Percentiles rank a stretch among this genome's conserved stretches.
Evolutionary conservation across 2,329 filamentous ascomycete genomes (phyloP).

Genomic region (Penicillium sp.): DNA sequence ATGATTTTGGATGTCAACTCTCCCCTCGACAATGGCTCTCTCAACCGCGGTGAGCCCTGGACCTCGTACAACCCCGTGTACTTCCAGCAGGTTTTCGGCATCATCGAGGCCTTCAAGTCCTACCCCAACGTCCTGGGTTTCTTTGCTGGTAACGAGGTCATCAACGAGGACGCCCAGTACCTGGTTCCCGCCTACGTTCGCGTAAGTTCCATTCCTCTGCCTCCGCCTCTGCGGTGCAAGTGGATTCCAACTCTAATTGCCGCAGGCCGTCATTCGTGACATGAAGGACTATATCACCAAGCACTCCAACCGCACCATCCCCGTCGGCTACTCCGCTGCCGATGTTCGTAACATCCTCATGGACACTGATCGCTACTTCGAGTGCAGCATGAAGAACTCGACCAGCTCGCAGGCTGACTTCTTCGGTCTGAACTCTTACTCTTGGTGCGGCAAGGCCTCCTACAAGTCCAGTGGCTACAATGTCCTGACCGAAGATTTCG

Average conservation of each 20-base stretch:
- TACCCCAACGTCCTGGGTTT: constrained; percentile 70
- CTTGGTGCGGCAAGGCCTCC: constrained; percentile 66
- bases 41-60: constrained; percentile 60
- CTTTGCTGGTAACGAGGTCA: constrained; percentile 71
- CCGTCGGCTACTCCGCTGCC: constrained; percentile 70
- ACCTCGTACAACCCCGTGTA: constrained; percentile 61
- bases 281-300: constrained; percentile 70
- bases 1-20: constrained; percentile 70
- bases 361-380: constrained; percentile 65
- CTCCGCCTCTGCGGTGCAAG: not conserved
- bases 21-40: constrained; percentile 58
- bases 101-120: constrained; percentile 69
- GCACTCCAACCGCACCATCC: constrained; percentile 61
- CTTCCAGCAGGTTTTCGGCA: constrained; percentile 62
- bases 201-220: constrained; percentile 35
- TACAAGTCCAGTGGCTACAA: constrained; percentile 61
- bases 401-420: constrained; percentile 64
- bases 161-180: constrained; percentile 63
- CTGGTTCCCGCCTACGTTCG: constrained; percentile 63
- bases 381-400: constrained; percentile 56
- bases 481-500: constrained; percentile 62
- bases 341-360: constrained; percentile 65
- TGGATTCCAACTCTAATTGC: not conserved
- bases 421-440: constrained; percentile 70
- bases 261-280: constrained; percentile 64